Percentiles rank a stretch among this genome's conserved stretches.
These are phyloP conservation scores for Pseudogymnoascus sp. DNA, from an alignment of 2,329 filamentous ascomycete genomes.

Conservation along the genomic window DNA sequence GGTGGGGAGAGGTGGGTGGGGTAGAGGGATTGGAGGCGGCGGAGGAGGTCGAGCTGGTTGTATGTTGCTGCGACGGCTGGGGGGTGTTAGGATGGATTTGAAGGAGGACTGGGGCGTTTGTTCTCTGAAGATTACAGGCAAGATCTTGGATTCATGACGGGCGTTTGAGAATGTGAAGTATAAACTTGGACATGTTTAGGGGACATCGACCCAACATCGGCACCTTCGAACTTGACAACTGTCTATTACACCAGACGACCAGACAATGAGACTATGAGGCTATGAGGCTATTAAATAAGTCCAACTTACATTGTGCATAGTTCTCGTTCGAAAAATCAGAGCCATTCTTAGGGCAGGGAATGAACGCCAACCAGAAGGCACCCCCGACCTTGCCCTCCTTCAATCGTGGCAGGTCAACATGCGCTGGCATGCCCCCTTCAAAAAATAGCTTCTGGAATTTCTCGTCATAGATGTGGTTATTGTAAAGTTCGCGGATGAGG, in stretches of 20 bases:
- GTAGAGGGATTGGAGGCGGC: conserved; percentile 55
- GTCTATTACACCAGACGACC: too few relatives aligned
- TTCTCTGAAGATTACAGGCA: not conserved
- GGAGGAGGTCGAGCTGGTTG: conserved; percentile 67
- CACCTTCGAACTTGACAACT: not conserved
- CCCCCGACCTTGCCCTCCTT: conserved; percentile 66
- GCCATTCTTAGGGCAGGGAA: conserved; percentile 65
- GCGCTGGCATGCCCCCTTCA: conserved; percentile 56
- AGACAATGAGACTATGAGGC: not conserved
- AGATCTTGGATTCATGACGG: not conserved
- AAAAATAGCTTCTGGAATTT: conserved; percentile 71
- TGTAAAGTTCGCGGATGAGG: conserved; percentile 55
- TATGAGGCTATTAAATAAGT: not conserved
- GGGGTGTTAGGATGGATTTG: conserved; percentile 2
- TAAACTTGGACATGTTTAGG: not conserved
- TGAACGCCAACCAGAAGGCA: conserved; percentile 88
- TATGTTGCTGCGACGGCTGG: conserved; percentile 59
- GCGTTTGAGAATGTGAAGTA: not conserved
- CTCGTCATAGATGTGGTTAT: conserved; percentile 69
- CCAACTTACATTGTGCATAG: conserved; percentile 56
- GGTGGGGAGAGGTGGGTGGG: conserved; percentile 62
- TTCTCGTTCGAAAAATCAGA: conserved; percentile 66
- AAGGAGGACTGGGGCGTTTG: not conserved
- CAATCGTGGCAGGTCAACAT: conserved; percentile 76
- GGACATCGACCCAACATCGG: not conserved